Conservation (phyloP, 257 asterid genomes). For the Nicotiana paniculata region DNA sequence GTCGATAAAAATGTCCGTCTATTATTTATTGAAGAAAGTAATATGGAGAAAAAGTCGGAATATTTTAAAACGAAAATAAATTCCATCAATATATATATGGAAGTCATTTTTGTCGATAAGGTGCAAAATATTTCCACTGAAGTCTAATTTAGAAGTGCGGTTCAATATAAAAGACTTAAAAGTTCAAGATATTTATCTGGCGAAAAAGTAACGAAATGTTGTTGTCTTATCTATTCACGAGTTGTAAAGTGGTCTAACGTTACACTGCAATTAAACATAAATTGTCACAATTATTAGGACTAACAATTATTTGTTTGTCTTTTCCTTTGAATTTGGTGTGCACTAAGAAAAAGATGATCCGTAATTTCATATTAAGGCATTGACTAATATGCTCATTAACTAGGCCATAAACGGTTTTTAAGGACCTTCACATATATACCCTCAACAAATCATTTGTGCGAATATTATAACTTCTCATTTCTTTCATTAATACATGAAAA, state of each 20-base stretch:
- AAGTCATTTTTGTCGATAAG: too few relatives aligned
- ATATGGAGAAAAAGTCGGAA: not conserved
- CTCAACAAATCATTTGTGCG: too few relatives aligned
- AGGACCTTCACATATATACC: too few relatives aligned
- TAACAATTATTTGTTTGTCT: not conserved
- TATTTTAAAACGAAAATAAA: not conserved
- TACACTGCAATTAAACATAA: not conserved
- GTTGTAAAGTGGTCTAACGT: not conserved
- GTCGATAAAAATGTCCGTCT: too few relatives aligned
- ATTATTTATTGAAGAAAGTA: too few relatives aligned
- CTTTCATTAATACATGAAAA: too few relatives aligned
- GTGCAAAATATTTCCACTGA: too few relatives aligned
- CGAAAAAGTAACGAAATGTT: not conserved
- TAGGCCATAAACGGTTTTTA: not conserved
- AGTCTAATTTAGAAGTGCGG: too few relatives aligned
- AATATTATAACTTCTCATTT: too few relatives aligned
- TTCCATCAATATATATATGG: not conserved
- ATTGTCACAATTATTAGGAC: not conserved
- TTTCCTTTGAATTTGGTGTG: not conserved
- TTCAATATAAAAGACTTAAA: too few relatives aligned
- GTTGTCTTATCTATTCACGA: not conserved
- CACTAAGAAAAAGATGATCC: not conserved
- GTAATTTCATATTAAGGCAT: not conserved
- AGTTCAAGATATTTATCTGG: not conserved
- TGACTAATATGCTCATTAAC: constrained; percentile 3